Evolutionary conservation across 164 flowering plant species (phyloP).

Genomic region (Berberis vulgaris): DNA sequence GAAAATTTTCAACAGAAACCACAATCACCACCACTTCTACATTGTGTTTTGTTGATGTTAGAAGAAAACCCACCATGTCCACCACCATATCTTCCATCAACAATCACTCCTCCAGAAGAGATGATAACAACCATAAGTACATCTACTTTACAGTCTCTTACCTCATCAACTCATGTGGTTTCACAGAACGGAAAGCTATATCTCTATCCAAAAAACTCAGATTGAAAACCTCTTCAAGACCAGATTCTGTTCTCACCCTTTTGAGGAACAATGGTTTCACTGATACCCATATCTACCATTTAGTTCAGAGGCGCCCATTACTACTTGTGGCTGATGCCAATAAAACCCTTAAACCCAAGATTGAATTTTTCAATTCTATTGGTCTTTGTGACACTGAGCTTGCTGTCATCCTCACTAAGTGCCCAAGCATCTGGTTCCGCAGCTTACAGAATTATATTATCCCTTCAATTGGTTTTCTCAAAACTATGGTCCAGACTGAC

Average conservation of each 20-base stretch:
- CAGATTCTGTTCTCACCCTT: slow-evolving; percentile 8
- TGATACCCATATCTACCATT: slow-evolving; percentile 2
- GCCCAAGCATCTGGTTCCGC: neutral
- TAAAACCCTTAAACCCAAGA: too few relatives aligned
- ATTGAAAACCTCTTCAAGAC: slow-evolving; percentile 4
- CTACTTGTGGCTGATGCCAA: neutral
- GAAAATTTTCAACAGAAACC: too few relatives aligned
- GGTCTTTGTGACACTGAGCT: slow-evolving; percentile 2
- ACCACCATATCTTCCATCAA: too few relatives aligned
- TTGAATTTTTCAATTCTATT: neutral
- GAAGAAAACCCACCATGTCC: too few relatives aligned
- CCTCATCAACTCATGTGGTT: slow-evolving; percentile 16
- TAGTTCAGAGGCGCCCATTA: neutral
- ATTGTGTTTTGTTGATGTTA: too few relatives aligned
- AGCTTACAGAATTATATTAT: neutral
- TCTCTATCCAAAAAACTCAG: slow-evolving; percentile 10
- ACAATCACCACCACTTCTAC: too few relatives aligned
- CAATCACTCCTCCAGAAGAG: too few relatives aligned
- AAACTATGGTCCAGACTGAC: neutral
- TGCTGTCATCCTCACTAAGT: too few relatives aligned
- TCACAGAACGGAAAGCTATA: slow-evolving; percentile 11
- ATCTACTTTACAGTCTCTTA: slow-evolving; percentile 16
- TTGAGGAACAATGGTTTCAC: slow-evolving; percentile 11
- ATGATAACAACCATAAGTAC: too few relatives aligned
- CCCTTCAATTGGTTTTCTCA: neutral